Percentiles rank a stretch among this genome's conserved stretches.
These are phyloP conservation scores for Amylostereum areolatum DNA, from an alignment of 1,284 basidiomycete species.

Conservation along the genomic window DNA sequence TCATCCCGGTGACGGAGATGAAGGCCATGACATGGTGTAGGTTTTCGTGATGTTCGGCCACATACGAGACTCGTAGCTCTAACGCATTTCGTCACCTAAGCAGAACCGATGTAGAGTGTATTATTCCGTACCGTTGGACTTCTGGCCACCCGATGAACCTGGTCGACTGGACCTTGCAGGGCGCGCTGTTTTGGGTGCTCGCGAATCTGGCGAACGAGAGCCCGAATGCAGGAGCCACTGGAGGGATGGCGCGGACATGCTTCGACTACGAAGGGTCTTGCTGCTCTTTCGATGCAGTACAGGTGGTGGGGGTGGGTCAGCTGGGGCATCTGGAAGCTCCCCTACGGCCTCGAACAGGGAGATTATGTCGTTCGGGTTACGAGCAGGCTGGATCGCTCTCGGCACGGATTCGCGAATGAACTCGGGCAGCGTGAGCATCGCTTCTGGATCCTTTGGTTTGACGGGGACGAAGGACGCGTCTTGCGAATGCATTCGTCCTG, in stretches of 20 bases:
- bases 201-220: conserved; percentile 16
- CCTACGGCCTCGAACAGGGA: conserved; percentile 54
- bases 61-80: conserved; percentile 54
- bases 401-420: conserved; percentile 57
- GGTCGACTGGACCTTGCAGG: conserved; percentile 19
- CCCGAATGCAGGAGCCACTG: conserved; percentile 49
- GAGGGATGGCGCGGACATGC: conserved; percentile 66
- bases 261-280: conserved; percentile 43
- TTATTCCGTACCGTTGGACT: conserved; percentile 15
- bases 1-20: conserved; percentile 41
- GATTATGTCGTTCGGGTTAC: conserved; percentile 44
- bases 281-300: conserved; percentile 19
- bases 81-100: neutral
- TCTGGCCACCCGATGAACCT: conserved; percentile 20
- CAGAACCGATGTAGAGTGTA: neutral
- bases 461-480: conserved; percentile 44
- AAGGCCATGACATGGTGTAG: conserved; percentile 73
- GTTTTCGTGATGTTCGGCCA: conserved; percentile 83
- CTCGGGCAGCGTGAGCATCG: conserved; percentile 55
- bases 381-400: conserved; percentile 9
- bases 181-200: conserved; percentile 7
- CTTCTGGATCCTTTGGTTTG: conserved; percentile 48
- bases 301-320: conserved; percentile 22
- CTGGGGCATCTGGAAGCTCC: conserved; percentile 35
- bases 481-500: conserved; percentile 64